Evolutionary conservation across 2,329 filamentous ascomycete genomes (phyloP).

Genomic region (Sporothrix brunneoviolacea): DNA sequence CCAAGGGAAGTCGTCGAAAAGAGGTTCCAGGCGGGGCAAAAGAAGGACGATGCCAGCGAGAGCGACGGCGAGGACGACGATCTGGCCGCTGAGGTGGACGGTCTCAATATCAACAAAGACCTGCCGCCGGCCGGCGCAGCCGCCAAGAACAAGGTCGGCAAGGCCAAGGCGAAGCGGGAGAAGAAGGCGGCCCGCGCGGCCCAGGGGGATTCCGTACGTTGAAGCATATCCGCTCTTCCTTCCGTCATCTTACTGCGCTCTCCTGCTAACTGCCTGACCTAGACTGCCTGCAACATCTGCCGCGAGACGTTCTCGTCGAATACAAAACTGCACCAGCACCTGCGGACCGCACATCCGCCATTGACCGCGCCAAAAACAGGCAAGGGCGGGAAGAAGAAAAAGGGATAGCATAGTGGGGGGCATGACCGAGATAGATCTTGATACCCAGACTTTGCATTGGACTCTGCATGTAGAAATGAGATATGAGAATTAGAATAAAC

Average conservation of each 20-base stretch:
- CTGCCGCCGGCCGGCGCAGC: conserved; percentile 38
- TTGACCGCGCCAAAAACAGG: neutral
- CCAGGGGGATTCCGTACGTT: neutral
- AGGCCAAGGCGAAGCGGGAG: conserved; percentile 20
- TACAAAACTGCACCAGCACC: conserved; percentile 18
- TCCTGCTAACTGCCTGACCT: neutral
- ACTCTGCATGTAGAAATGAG: conserved; percentile 2
- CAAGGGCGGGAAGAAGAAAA: conserved; percentile 14
- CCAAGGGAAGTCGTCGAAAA: conserved; percentile 37
- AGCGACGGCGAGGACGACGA: conserved; percentile 59
- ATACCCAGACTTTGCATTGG: neutral
- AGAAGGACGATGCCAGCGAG: neutral
- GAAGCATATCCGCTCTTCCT: neutral
- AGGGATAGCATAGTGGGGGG: neutral
- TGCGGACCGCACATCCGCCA: conserved; percentile 11
- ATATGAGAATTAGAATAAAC: neutral
- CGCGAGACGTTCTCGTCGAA: conserved; percentile 17
- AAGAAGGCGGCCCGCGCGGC: conserved; percentile 18
- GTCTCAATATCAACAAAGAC: conserved; percentile 57
- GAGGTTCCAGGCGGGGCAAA: conserved; percentile 26
- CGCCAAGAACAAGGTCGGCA: conserved; percentile 38
- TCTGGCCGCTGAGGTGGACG: conserved; percentile 84
- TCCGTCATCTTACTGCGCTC: too few relatives aligned
- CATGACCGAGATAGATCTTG: neutral
- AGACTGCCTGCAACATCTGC: conserved; percentile 15